phyloP scores from a whole-genome alignment of 2,329 filamentous ascomycete species.

The Xylariaceae sp. region DNA sequence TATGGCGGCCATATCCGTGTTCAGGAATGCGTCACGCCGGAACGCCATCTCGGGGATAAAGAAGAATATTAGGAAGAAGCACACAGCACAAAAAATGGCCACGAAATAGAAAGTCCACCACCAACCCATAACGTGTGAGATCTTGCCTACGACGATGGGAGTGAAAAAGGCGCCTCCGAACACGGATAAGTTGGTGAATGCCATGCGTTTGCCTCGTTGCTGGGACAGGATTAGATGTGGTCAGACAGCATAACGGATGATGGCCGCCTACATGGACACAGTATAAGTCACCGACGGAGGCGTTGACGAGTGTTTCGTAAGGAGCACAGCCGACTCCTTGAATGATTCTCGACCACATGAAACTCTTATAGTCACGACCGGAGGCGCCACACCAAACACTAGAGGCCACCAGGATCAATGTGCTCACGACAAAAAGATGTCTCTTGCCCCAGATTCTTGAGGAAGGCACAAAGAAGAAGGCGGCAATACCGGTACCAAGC shows the following conservation, averaged over 20 bases:
- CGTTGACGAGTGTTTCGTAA: slow-evolving; percentile 88
- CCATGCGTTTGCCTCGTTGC: slow-evolving; percentile 84
- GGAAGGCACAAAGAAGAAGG: slow-evolving; percentile 83
- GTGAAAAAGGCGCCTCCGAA: slow-evolving; percentile 67
- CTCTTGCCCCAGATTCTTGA: slow-evolving; percentile 91
- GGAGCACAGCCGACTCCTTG: slow-evolving; percentile 87
- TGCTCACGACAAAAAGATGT: slow-evolving; percentile 81
- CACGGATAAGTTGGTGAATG: slow-evolving; percentile 65
- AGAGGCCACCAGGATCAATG: slow-evolving; percentile 71
- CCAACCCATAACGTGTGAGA: slow-evolving; percentile 75
- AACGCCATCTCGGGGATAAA: slow-evolving; percentile 87
- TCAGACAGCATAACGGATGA: no score
- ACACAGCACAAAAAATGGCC: slow-evolving; percentile 78
- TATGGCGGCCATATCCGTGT: slow-evolving; percentile 75
- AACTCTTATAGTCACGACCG: slow-evolving; percentile 67
- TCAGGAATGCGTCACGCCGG: slow-evolving; percentile 65
- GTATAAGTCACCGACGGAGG: slow-evolving; percentile 85
- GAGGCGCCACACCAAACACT: slow-evolving; percentile 78
- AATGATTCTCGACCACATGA: slow-evolving; percentile 78
- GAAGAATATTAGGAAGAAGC: slow-evolving; percentile 72
- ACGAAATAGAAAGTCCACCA: slow-evolving; percentile 87
- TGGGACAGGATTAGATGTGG: no score
- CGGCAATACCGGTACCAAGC: slow-evolving; percentile 78
- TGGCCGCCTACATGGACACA: slow-evolving; percentile 74
- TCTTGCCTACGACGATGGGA: slow-evolving; percentile 85